phyloP scores from a whole-genome alignment of 202 grass and related monocot species.

The Carex arenaria region DNA sequence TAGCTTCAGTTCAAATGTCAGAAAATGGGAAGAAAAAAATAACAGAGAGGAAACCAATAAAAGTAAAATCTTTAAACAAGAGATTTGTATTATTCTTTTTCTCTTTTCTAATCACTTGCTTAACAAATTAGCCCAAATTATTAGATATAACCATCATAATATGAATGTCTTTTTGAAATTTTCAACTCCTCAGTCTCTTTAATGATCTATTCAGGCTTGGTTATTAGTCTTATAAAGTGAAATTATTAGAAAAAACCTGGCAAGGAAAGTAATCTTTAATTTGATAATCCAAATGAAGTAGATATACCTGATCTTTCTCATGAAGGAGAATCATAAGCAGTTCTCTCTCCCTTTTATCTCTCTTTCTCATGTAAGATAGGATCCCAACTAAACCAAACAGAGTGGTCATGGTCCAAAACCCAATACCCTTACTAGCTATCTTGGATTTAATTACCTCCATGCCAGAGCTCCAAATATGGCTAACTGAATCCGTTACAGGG shows the following conservation, averaged over 20 bases:
- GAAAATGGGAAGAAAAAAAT: background rate
- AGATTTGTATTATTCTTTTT: background rate
- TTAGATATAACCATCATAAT: background rate
- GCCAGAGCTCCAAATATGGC: constrained; percentile 24
- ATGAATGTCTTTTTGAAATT: background rate
- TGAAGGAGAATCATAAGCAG: constrained; percentile 38
- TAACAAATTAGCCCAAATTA: background rate
- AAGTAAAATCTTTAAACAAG: background rate
- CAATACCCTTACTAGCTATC: constrained; percentile 14
- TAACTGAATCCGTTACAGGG: constrained; percentile 3
- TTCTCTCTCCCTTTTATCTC: constrained; percentile 39
- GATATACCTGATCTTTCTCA: constrained; percentile 50
- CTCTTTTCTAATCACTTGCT: background rate
- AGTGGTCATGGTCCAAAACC: constrained; percentile 31
- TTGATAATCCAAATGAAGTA: background rate
- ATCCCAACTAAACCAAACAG: constrained; percentile 30
- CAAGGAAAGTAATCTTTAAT: background rate
- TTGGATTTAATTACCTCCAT: constrained; percentile 33
- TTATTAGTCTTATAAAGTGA: background rate
- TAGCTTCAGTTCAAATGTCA: background rate
- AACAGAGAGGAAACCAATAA: background rate
- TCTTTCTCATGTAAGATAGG: constrained; percentile 33
- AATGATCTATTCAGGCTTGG: background rate
- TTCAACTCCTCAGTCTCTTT: background rate
- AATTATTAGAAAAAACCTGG: background rate